Evolutionary conservation across 345 rosid species (phyloP).

Genomic region (Citrus reticulata): DNA sequence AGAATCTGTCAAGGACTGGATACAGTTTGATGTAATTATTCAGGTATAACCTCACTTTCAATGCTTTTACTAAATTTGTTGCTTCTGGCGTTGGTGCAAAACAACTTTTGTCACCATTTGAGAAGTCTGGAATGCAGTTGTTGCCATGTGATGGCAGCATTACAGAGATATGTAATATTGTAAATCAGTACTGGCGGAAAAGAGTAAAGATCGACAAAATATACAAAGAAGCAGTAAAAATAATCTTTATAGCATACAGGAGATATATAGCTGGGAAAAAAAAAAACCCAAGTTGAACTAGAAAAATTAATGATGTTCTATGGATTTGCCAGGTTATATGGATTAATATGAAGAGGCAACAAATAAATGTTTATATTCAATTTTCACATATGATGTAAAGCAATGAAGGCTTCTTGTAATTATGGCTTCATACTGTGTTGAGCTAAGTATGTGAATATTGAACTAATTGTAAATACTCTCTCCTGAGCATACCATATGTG

Average conservation of each 20-base stretch:
- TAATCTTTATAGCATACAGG: background rate
- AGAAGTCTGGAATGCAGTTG: background rate
- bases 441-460: background rate
- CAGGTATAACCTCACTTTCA: slow-evolving; percentile 53
- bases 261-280: background rate
- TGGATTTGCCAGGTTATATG: background rate
- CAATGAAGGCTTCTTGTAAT: background rate
- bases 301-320: background rate
- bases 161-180: background rate
- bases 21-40: slow-evolving; percentile 64
- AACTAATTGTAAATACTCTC: background rate
- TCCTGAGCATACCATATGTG: background rate
- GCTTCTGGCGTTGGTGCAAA: slow-evolving; percentile 4
- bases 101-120: background rate
- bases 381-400: background rate
- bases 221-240: background rate
- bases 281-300: background rate
- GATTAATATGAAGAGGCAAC: background rate
- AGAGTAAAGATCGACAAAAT: background rate
- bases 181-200: background rate
- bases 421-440: background rate
- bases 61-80: slow-evolving; percentile 2
- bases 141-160: background rate
- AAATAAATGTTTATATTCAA: background rate
- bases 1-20: slow-evolving; percentile 50